Base-by-base conservation (phyloP, 2,329 filamentous ascomycete genomes). In the Cladophialophora psammophila region DNA sequence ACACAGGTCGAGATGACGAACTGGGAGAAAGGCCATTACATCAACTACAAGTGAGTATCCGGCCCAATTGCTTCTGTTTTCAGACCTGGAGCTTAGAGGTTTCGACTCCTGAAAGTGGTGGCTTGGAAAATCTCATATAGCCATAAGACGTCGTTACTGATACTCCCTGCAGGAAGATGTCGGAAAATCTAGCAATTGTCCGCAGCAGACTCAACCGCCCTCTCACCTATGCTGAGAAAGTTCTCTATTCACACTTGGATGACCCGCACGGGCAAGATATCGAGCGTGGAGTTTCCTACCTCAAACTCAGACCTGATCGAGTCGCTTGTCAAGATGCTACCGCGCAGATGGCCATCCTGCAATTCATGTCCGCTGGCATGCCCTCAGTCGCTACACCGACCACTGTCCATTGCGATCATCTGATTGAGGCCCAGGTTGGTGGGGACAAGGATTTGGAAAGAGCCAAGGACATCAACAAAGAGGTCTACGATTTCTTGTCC, bases 311-410 rank as follows among this genome's bases (percentile, higher is more conserved):
- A 73, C 95, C 95, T 66, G 95, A 99, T 80, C 92, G 95, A 82
- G 95, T 99, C 77, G 95, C 95, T 81, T 98, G 95, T 87, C 95
- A 99, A 86, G 95, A 99, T 88, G 95, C 95, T 79, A 98, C 95
- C 68, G 95, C 95, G 72, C 95, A 99, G 87, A 99, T 99, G 95
- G 95, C 95, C 72, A 97, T 99, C 74, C 87, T 99, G 67, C 95
- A 99, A 86, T 99, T 99, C 88, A 99, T 99, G 94, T 97, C 93
- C 64, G 94, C 95, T 69, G 94, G 94, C 80, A 94, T 99, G 92
- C 92, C 93, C 73, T 90, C 91, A 31, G 95, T 98, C 69, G 94
- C 94, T 71, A 98, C 96, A 76, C 95, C 95, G 60, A 89, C 91
- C 75, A 98, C 94, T 58, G 94, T 99, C 71, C 95, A 99, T 88